Evolutionary conservation across 2,329 filamentous ascomycete genomes (phyloP).

Genomic region (Penicillium aurantiogriseum): DNA sequence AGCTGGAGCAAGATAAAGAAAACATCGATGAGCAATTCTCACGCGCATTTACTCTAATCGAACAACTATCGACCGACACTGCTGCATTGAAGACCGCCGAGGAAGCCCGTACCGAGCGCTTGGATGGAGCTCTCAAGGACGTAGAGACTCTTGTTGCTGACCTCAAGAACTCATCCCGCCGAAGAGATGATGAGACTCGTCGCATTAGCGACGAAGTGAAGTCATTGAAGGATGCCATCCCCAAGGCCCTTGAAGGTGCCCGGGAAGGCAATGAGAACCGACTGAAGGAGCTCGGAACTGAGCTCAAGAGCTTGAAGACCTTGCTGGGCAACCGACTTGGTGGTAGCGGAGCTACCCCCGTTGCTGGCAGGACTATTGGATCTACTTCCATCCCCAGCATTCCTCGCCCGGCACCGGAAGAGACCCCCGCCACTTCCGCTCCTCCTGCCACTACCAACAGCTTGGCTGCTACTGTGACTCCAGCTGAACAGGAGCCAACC

Average conservation of each 20-base stretch:
- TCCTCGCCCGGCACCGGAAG: constrained; percentile 23
- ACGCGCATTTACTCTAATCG: constrained; percentile 83
- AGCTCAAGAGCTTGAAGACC: constrained; percentile 89
- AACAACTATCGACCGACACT: constrained; percentile 89
- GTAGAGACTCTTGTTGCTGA: constrained; percentile 80
- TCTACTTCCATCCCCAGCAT: constrained; percentile 23
- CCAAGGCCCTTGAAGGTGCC: constrained; percentile 82
- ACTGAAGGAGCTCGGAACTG: constrained; percentile 78
- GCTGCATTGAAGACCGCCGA: constrained; percentile 83
- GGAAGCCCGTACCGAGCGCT: constrained; percentile 73
- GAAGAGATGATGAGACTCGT: constrained; percentile 83
- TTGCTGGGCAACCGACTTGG: constrained; percentile 67
- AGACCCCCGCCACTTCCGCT: constrained; percentile 22
- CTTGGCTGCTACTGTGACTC: constrained; percentile 29
- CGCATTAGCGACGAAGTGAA: constrained; percentile 83
- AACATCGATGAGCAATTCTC: constrained; percentile 91
- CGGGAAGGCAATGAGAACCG: constrained; percentile 79
- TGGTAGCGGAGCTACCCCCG: constrained; percentile 33
- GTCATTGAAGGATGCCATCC: constrained; percentile 77
- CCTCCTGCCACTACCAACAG: constrained; percentile 24
- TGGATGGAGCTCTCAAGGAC: constrained; percentile 78
- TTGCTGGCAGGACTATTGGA: constrained; percentile 32
- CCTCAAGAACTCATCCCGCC: constrained; percentile 75
- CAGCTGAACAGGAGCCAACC: constrained; percentile 30
- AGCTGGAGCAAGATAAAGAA: constrained; percentile 90